Evolutionary conservation across 495 filamentous ascomycete genomes (phyloP), one percentile per base, ranked within the genome.

Genomic region (Penicillium maclennaniae): DNA sequence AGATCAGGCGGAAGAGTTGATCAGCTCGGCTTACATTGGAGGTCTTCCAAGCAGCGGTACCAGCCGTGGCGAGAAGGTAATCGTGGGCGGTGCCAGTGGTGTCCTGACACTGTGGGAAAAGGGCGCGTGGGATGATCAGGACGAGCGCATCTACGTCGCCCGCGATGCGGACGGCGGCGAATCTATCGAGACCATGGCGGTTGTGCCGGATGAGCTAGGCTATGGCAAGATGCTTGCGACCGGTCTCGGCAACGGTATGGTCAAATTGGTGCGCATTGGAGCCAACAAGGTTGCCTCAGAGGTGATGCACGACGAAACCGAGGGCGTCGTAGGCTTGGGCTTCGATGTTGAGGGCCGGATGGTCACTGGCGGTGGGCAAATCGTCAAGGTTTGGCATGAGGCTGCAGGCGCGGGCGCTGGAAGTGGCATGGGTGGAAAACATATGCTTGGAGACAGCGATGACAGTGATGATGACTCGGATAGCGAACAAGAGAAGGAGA

Each of bases 121-220:
- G 57, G 93, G 92, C 1, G 79, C 84, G 1, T 97, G 93, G 92
- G 91, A 95, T 60, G 92, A 96, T 69, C 90, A 95, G 66, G 88
- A 93, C 55, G 90, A 95, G 66, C 81, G 90, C 5, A 84, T 97
- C 53, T 80, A 87, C 43, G 79, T 96, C 8, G 79, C 85, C 47
- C 69, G 76, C 17, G 69, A 69, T 19, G 62, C 59, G 7, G 80
- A 72, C 16, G 85, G 80, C 27, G 78, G 78, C 21, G 89, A 92
- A 56, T 84, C 84, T 40, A 64, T 95, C 36, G 91, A 96, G 65
- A 77, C 81, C 17, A 69, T 95, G 60, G 73, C 83, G 3, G 70
- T 82, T 17, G 73, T 87, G 9, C 87, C 89, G 0, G 83, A 85
- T 17, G 79, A 78, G 41, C 65, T 90, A 3, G 78, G 84, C 53